Percentiles rank a stretch among this genome's conserved stretches.
Conservation (phyloP, 2,329 filamentous ascomycete genomes). For the Trichoderma aggressivum region DNA sequence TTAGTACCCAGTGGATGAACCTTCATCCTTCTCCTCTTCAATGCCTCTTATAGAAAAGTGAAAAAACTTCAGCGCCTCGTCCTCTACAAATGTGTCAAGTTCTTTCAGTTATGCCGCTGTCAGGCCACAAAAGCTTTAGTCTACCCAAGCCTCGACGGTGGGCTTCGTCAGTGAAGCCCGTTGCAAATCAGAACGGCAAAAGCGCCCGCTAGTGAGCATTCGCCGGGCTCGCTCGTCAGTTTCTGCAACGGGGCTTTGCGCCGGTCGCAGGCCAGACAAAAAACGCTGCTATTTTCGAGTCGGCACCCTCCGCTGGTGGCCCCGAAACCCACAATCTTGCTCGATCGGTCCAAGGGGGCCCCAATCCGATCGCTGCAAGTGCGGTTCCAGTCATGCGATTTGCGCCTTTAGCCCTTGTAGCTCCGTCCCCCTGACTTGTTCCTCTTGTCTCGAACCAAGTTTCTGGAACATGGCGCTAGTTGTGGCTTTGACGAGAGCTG, state of each 20-base stretch:
- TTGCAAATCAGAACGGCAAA: not conserved
- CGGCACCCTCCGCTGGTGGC: not conserved
- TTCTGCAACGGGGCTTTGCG: not conserved
- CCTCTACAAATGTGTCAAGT: not conserved
- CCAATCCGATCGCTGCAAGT: slow-evolving; percentile 9
- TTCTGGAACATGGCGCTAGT: slow-evolving; percentile 8
- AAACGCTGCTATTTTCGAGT: not conserved
- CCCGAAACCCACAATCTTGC: not conserved
- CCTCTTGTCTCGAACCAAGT: slow-evolving; percentile 5
- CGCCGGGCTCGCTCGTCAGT: not conserved
- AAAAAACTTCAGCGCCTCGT: not conserved
- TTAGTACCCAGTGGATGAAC: not conserved
- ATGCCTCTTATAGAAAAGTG: not conserved
- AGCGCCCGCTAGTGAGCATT: not conserved
- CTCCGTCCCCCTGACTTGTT: slow-evolving; percentile 6
- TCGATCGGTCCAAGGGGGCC: slow-evolving; percentile 12
- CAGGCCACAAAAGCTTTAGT: not conserved
- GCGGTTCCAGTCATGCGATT: slow-evolving; percentile 10
- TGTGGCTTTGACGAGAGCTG: not conserved
- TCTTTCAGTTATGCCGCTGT: not conserved
- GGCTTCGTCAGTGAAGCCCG: too few relatives aligned
- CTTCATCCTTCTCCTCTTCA: not conserved
- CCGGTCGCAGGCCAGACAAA: not conserved
- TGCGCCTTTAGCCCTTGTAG: not conserved
- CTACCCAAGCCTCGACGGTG: not conserved